These are phyloP conservation scores for Arthonia radiata DNA, from an alignment of 495 filamentous ascomycete genomes.

Conservation along the genomic window DNA sequence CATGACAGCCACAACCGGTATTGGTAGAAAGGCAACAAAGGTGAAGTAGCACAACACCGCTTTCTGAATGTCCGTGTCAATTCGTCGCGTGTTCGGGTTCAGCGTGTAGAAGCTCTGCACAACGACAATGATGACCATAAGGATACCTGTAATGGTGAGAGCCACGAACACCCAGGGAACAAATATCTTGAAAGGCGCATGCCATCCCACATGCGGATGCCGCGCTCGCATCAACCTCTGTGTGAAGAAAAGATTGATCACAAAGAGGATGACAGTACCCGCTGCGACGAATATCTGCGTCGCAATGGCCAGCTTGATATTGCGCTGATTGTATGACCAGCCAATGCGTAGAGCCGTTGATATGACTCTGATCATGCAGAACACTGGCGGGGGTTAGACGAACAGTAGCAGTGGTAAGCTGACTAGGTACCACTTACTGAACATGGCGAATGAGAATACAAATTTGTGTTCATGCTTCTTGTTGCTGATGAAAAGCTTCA, in stretches of 20 bases:
- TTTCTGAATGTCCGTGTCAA: constrained; percentile 38
- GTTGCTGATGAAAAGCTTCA: constrained; percentile 10
- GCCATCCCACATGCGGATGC: constrained; percentile 49
- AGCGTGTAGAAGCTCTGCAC: constrained; percentile 45
- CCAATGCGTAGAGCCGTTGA: constrained; percentile 39
- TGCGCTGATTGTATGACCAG: constrained; percentile 17
- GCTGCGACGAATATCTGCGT: constrained; percentile 42
- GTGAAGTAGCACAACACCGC: constrained; percentile 41
- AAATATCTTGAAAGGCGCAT: constrained; percentile 17
- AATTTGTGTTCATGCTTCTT: constrained; percentile 11
- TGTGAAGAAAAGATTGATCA: constrained; percentile 56
- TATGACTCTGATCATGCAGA: constrained; percentile 47
- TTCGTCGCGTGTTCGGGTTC: constrained; percentile 19
- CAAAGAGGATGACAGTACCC: constrained; percentile 53
- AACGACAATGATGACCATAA: constrained; percentile 42
- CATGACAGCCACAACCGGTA: constrained; percentile 32
- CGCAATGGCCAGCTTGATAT: constrained; percentile 37
- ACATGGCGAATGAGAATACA: constrained; percentile 8
- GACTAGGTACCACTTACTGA: too few relatives aligned
- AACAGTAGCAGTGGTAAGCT: too few relatives aligned
- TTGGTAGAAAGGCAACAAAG: constrained; percentile 49
- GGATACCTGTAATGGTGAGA: constrained; percentile 32
- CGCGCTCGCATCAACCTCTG: constrained; percentile 53
- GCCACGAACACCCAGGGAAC: constrained; percentile 29
- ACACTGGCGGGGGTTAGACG: too few relatives aligned